A percentile compares a stretch with the other conserved stretches of the same genome.
Evolutionary conservation across 345 rosid genomes (phyloP).

Genomic region (Cardiospermum halicacabum): DNA sequence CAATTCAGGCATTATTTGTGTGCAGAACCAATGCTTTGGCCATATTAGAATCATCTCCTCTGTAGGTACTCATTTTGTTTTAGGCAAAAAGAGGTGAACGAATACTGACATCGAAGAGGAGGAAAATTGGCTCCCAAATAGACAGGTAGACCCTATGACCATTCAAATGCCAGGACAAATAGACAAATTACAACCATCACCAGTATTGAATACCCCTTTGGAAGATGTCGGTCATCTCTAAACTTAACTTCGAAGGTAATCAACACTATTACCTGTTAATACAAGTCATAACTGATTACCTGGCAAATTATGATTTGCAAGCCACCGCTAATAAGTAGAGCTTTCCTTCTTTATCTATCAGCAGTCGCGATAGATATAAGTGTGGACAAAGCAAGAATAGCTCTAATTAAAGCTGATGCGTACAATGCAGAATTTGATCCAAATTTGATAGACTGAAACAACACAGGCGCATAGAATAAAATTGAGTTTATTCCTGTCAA

Average conservation of each 20-base stretch:
- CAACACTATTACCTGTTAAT: conserved; percentile 59
- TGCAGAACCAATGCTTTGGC: conserved; percentile 97
- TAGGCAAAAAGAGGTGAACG: conserved; percentile 65
- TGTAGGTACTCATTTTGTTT: conserved; percentile 86
- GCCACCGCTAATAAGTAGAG: conserved; percentile 82
- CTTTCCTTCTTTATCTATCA: conserved; percentile 65
- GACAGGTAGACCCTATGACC: conserved; percentile 97
- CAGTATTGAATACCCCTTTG: conserved; percentile 56
- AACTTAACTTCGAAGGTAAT: conserved; percentile 72
- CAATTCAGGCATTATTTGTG: conserved; percentile 40
- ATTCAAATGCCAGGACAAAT: conserved; percentile 84
- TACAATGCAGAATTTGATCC: conserved; percentile 72
- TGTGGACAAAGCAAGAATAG: conserved; percentile 79
- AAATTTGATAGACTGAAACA: conserved; percentile 90
- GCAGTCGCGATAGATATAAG: conserved; percentile 73
- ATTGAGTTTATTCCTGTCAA: conserved; percentile 95
- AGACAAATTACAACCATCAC: conserved; percentile 76
- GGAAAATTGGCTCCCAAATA: conserved; percentile 92
- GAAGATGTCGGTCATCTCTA: conserved; percentile 55
- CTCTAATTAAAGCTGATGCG: conserved; percentile 92
- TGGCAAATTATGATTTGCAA: conserved; percentile 76
- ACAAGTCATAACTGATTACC: conserved; percentile 28
- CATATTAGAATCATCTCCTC: conserved; percentile 88
- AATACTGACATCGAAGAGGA: conserved; percentile 94
- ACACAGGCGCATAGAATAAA: conserved; percentile 88